Conservation (phyloP, 2,329 filamentous ascomycete species). For the Rugonectria rugulosa region DNA sequence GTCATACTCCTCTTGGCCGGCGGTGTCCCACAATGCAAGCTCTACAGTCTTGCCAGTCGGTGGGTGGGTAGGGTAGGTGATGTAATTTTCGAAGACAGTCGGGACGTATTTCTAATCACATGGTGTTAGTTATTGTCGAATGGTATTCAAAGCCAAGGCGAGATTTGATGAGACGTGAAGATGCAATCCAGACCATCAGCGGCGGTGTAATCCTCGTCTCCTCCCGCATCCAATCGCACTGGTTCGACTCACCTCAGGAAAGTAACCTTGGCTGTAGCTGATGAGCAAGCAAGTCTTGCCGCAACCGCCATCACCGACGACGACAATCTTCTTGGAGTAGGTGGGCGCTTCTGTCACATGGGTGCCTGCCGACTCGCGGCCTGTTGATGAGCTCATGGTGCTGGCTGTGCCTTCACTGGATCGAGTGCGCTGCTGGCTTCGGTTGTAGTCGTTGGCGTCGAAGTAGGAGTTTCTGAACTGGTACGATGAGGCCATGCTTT, state of each 20-base stretch:
- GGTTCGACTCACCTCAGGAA: conserved; percentile 80
- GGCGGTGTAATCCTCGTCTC: background rate
- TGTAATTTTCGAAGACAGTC: conserved; percentile 99
- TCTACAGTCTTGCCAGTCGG: conserved; percentile 93
- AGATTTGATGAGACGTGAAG: background rate
- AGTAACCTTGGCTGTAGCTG: conserved; percentile 98
- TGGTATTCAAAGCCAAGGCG: background rate
- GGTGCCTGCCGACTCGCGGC: conserved; percentile 80
- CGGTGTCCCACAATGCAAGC: conserved; percentile 97
- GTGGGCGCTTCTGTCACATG: conserved; percentile 88
- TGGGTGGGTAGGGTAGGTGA: conserved; percentile 91
- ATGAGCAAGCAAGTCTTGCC: conserved; percentile 99
- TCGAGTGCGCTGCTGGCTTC: conserved; percentile 63
- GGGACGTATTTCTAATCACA: conserved; percentile 92
- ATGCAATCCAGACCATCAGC: background rate
- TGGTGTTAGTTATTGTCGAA: conserved; percentile 16
- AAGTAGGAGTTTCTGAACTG: conserved; percentile 65
- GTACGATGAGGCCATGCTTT: conserved; percentile 60
- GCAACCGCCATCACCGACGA: conserved; percentile 96
- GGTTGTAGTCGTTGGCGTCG: conserved; percentile 49
- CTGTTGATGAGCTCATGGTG: conserved; percentile 80
- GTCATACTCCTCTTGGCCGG: conserved; percentile 98
- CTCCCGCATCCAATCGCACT: background rate
- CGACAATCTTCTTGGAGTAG: conserved; percentile 99
- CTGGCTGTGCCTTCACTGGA: conserved; percentile 91